phyloP scores from a whole-genome alignment of 2,329 filamentous ascomycete genomes.

The Fusarium graminum region DNA sequence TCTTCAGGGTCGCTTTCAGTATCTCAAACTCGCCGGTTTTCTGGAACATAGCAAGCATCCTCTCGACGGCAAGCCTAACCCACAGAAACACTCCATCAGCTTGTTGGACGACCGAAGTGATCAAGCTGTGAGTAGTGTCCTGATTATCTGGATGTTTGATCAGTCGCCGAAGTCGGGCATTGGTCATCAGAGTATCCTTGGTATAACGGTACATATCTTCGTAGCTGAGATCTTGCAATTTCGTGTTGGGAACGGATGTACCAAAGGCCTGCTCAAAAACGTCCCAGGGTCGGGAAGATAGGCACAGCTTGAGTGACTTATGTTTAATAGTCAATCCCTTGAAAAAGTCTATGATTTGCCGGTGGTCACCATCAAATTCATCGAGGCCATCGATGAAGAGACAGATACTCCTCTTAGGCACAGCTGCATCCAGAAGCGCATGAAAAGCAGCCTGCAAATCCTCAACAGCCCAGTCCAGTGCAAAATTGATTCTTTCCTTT shows the following conservation, averaged over 20 bases:
- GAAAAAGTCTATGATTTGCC: slow-evolving; percentile 49
- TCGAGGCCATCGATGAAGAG: slow-evolving; percentile 53
- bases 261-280: slow-evolving; percentile 19
- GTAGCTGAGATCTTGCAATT: slow-evolving; percentile 20
- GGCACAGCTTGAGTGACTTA: slow-evolving; percentile 15
- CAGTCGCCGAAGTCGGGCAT: neutral
- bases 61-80: slow-evolving; percentile 19
- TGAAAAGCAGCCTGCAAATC: slow-evolving; percentile 8
- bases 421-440: slow-evolving; percentile 5
- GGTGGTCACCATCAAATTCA: slow-evolving; percentile 53
- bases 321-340: neutral
- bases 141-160: neutral
- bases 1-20: neutral
- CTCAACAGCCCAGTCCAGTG: slow-evolving; percentile 15
- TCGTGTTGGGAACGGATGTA: slow-evolving; percentile 14
- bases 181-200: neutral
- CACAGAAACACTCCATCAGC: slow-evolving; percentile 26
- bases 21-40: neutral
- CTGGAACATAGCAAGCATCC: slow-evolving; percentile 8
- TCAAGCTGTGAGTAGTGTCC: neutral
- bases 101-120: slow-evolving; percentile 3
- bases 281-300: slow-evolving; percentile 16
- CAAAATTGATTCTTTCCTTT: slow-evolving; percentile 15
- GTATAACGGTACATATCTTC: slow-evolving; percentile 22
- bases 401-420: slow-evolving; percentile 37